Conservation (phyloP, 805 yeast species). For the Candida taoyuanica region DNA sequence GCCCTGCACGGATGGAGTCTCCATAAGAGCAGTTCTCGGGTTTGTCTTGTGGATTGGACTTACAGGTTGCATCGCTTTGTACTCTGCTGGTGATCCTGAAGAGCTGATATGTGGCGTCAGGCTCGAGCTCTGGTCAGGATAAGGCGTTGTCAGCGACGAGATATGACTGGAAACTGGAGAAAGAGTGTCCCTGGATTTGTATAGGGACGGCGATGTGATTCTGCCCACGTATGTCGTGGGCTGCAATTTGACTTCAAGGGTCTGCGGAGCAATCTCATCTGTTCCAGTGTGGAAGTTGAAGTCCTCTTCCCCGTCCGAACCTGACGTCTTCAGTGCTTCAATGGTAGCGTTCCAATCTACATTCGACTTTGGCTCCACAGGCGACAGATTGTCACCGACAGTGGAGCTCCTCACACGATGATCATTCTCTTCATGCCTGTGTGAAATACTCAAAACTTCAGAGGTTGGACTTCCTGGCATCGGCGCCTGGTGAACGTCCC, state of each 20-base stretch:
- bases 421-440: neutral
- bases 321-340: conserved; percentile 13
- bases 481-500: neutral
- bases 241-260: conserved; percentile 4
- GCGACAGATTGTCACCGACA: too few species aligned
- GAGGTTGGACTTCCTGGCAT: conserved; percentile 2
- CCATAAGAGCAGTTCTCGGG: neutral
- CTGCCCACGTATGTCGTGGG: conserved; percentile 17
- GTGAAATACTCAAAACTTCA: neutral
- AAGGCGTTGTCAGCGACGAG: conserved; percentile 1
- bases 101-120: conserved; percentile 1
- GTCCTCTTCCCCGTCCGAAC: neutral
- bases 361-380: conserved; percentile 5
- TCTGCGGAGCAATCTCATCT: neutral
- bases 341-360: conserved; percentile 25
- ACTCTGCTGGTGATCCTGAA: conserved; percentile 2
- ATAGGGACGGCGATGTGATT: conserved; percentile 15
- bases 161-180: conserved; percentile 6
- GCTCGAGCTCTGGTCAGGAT: neutral
- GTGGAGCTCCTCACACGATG: too few species aligned
- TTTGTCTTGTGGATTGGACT: conserved; percentile 9
- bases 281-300: too few species aligned
- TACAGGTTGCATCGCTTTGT: conserved; percentile 7
- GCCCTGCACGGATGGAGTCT: neutral
- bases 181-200: neutral